phyloP scores from a whole-genome alignment of 805 yeast genomes.

The Suhomyces canberraensis region DNA sequence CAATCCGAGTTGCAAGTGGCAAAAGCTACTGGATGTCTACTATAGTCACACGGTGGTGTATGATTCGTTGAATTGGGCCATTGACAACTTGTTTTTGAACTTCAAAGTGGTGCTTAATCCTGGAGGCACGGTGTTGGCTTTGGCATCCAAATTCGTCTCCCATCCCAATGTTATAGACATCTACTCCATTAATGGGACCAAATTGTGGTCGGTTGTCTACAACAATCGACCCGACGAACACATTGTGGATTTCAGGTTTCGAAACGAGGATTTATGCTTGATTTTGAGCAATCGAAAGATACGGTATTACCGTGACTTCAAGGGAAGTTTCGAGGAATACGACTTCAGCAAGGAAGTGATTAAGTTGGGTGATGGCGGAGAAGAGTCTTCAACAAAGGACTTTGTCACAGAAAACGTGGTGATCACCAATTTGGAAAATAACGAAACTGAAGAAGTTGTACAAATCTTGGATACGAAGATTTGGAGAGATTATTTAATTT shows the following conservation, averaged over 20 bases:
- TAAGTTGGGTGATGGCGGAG: constrained; percentile 12
- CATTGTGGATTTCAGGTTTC: constrained; percentile 51
- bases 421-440: constrained; percentile 33
- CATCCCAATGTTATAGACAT: constrained; percentile 37
- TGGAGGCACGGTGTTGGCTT: constrained; percentile 54
- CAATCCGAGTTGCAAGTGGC: constrained; percentile 65
- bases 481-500: constrained; percentile 43
- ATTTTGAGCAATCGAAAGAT: constrained; percentile 50
- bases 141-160: constrained; percentile 36
- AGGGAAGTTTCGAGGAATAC: constrained; percentile 62
- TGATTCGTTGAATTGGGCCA: constrained; percentile 48
- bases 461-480: constrained; percentile 27
- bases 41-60: constrained; percentile 62
- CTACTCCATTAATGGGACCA: constrained; percentile 33
- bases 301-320: constrained; percentile 61
- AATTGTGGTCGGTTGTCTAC: constrained; percentile 35
- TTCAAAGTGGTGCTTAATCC: constrained; percentile 49
- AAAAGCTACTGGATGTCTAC: constrained; percentile 65
- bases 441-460: constrained; percentile 27
- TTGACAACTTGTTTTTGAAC: constrained; percentile 34
- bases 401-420: constrained; percentile 7
- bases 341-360: constrained; percentile 19
- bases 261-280: constrained; percentile 53
- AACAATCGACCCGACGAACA: constrained; percentile 47
- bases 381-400: neutral